phyloP scores from a whole-genome alignment of 495 filamentous ascomycete genomes.

The Niebla homalea region DNA sequence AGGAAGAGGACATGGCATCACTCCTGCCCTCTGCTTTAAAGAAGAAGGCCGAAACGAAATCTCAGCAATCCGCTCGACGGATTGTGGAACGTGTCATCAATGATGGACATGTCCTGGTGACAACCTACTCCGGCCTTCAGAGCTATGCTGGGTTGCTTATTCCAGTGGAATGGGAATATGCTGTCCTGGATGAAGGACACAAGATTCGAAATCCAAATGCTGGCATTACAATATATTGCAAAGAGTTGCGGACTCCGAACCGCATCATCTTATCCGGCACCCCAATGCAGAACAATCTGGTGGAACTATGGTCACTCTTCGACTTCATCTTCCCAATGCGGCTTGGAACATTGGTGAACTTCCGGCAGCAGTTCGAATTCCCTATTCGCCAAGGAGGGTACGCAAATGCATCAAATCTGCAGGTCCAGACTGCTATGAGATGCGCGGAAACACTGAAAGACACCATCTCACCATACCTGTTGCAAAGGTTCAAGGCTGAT shows the following conservation, averaged over 20 bases:
- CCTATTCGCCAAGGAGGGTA: slow-evolving; percentile 87
- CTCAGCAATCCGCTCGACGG: slow-evolving; percentile 51
- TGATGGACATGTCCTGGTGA: slow-evolving; percentile 84
- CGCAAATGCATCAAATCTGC: slow-evolving; percentile 80
- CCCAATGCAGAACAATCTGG: slow-evolving; percentile 93
- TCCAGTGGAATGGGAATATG: slow-evolving; percentile 78
- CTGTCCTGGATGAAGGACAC: slow-evolving; percentile 91
- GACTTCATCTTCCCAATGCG: slow-evolving; percentile 96
- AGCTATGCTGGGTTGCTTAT: slow-evolving; percentile 70
- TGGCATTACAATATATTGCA: slow-evolving; percentile 81
- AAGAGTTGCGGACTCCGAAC: slow-evolving; percentile 76
- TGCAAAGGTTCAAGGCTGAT: slow-evolving; percentile 89
- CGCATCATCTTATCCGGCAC: slow-evolving; percentile 90
- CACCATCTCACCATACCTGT: slow-evolving; percentile 76
- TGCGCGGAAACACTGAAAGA: slow-evolving; percentile 86
- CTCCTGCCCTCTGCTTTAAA: slow-evolving; percentile 19
- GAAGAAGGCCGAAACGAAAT: slow-evolving; percentile 30
- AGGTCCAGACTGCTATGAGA: slow-evolving; percentile 81
- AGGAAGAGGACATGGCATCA: slow-evolving; percentile 51
- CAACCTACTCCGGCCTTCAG: slow-evolving; percentile 86
- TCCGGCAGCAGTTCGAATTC: slow-evolving; percentile 79
- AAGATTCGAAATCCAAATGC: slow-evolving; percentile 95
- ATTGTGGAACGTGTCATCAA: slow-evolving; percentile 74
- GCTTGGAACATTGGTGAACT: slow-evolving; percentile 77
- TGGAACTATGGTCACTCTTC: slow-evolving; percentile 94